A percentile compares a stretch with the other conserved stretches of the same genome.
phyloP scores from a whole-genome alignment of 345 rosid genomes.

The Ceriops tagal region DNA sequence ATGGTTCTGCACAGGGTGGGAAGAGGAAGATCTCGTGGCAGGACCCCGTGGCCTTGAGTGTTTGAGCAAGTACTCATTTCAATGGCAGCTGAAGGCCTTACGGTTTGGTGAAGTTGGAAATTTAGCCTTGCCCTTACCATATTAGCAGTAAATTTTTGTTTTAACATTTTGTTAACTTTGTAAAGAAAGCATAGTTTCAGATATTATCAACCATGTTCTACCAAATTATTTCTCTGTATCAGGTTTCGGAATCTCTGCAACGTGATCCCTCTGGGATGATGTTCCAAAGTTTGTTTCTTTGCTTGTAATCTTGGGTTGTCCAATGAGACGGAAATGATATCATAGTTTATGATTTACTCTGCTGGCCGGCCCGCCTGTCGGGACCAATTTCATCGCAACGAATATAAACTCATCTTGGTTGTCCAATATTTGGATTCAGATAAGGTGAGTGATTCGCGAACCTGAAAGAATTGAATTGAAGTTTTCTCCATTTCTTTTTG shows the following conservation, averaged over 20 bases:
- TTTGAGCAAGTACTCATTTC: conserved; percentile 29
- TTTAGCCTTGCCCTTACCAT: conserved; percentile 7
- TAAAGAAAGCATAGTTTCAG: conserved; percentile 28
- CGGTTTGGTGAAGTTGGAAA: conserved; percentile 19
- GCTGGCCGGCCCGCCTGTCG: not conserved
- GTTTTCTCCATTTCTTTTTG: not conserved
- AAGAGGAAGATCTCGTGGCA: conserved; percentile 98
- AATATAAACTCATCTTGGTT: too few relatives aligned
- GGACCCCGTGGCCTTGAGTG: conserved; percentile 84
- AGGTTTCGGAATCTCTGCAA: not conserved
- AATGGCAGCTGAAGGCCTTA: conserved; percentile 15
- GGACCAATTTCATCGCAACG: too few relatives aligned
- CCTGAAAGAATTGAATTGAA: not conserved
- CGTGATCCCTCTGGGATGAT: not conserved
- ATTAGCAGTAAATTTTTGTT: not conserved
- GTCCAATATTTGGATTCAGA: not conserved
- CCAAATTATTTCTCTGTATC: not conserved
- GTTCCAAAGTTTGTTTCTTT: conserved; percentile 15
- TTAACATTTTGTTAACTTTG: conserved; percentile 8
- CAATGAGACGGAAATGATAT: not conserved
- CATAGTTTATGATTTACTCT: not conserved
- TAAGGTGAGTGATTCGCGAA: not conserved
- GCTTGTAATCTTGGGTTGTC: not conserved
- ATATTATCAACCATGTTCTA: conserved; percentile 2
- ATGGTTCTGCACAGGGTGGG: conserved; percentile 48